Base-by-base conservation (phyloP, 371 early-diverging fungal species). In the Mucor mucedo region DNA sequence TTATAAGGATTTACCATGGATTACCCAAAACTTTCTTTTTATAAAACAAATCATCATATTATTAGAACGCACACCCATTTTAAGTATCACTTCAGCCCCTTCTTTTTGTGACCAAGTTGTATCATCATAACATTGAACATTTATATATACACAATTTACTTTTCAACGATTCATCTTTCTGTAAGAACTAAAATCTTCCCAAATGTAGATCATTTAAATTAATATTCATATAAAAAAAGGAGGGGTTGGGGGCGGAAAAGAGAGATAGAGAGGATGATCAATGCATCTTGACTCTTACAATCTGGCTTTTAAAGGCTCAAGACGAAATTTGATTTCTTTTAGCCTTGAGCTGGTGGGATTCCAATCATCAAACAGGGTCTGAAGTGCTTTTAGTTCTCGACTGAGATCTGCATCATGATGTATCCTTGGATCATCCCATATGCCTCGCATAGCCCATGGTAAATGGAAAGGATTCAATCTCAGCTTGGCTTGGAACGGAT, bases 401-500 rank as follows among this genome's bases (percentile, higher is more conserved):
- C 71, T 66, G 21, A 93, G 69, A 40, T 50, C 56, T 3, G 69
- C 63, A 56, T 89, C 78, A 11, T 75, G 68, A 7, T 68, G 62
- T 9, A 94, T 83, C n/a, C 62, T 67, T 30, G 85, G 76, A 58
- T 93, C 92, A 28, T 87, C 87, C 64, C 85, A 74, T 28, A 96
- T 74, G 10, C 90, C 89, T 7, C 93, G 92, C 84, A 96, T 85
- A 16, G 90, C 90, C 95, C 95, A 95, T 4, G 97, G 95, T 2
- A 96, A 75, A 72, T 84, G 90, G 70, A 88, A 93, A 7, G 94
- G 95, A 53, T 96, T 96, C 38, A 89, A 70, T 32, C 82, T 78
- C 11, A 70, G 55, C 29, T 76, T 77, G 8, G 83, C 88, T 39
- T 76, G 72, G 47, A 86, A 84, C 6, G 73, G 73, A 6, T 82